Evolutionary conservation across 345 rosid genomes (phyloP).

Genomic region (Lepidium sativum): DNA sequence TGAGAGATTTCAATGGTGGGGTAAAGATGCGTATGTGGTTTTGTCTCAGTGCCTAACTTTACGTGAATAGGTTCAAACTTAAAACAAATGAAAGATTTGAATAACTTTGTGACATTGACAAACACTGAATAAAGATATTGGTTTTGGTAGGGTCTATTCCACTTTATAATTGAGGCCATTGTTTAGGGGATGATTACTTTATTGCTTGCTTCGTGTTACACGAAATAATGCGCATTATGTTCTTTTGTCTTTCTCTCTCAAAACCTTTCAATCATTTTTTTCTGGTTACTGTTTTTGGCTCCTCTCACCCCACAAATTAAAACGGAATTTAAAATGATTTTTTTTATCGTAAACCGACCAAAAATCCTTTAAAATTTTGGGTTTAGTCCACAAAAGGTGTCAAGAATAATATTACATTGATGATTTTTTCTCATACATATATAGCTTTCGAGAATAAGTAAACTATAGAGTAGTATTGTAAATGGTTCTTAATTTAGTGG

Average conservation of each 20-base stretch:
- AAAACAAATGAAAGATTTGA: constrained; percentile 20
- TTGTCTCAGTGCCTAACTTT: constrained; percentile 27
- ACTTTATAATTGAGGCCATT: constrained; percentile 2
- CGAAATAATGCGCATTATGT: constrained; percentile 23
- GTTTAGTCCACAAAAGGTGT: constrained; percentile 16
- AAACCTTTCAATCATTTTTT: not conserved
- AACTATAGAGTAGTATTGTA: not conserved
- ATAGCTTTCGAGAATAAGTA: constrained; percentile 5
- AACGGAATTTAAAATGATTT: not conserved
- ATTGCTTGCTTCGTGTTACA: constrained; percentile 3
- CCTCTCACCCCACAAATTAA: constrained; percentile 11
- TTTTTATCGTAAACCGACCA: constrained; percentile 1
- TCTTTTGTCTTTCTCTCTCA: constrained; percentile 7
- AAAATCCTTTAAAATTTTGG: not conserved
- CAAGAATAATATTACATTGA: not conserved
- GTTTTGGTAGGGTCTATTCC: not conserved
- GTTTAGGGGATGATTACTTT: not conserved
- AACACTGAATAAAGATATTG: constrained; percentile 17
- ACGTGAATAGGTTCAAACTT: constrained; percentile 12
- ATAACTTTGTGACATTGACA: constrained; percentile 13
- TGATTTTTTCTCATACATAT: not conserved
- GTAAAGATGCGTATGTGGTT: constrained; percentile 22
- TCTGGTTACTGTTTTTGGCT: not conserved
- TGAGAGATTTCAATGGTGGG: constrained; percentile 7
- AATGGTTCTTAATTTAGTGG: too few relatives aligned